Percentiles rank a stretch among this genome's conserved stretches.
These are phyloP conservation scores for Luzula sylvatica DNA, from an alignment of 176 grass and related monocot species.

Conservation along the genomic window DNA sequence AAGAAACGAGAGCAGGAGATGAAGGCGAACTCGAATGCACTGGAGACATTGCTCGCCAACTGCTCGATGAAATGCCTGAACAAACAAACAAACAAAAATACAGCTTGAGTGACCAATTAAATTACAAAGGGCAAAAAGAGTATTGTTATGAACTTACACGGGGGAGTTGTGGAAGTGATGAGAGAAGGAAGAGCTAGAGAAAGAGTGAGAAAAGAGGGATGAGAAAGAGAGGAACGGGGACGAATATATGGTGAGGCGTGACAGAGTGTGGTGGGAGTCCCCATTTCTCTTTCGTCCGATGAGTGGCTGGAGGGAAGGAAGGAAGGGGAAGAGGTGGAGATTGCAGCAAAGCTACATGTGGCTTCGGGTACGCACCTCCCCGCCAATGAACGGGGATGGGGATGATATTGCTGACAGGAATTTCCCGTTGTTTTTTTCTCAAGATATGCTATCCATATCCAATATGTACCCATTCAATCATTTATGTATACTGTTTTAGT, in stretches of 20 bases:
- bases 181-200: not conserved
- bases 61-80: not conserved
- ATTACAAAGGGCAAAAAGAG: not conserved
- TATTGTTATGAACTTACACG: constrained; percentile 2
- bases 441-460: too few species aligned
- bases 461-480: too few species aligned
- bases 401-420: too few species aligned
- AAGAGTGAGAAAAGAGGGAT: not conserved
- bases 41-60: constrained; percentile 17
- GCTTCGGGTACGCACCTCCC: constrained; percentile 1
- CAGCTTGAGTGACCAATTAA: not conserved
- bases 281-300: constrained; percentile 7
- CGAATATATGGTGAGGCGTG: constrained; percentile 1
- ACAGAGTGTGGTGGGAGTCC: constrained; percentile 11
- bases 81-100: not conserved
- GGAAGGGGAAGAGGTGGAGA: not conserved
- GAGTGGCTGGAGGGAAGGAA: not conserved
- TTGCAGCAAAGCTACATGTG: constrained; percentile 1
- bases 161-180: not conserved
- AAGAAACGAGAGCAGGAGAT: constrained; percentile 51
- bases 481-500: too few species aligned
- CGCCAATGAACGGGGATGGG: too few species aligned
- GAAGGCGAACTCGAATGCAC: constrained; percentile 27
- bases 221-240: not conserved
- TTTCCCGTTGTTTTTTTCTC: too few species aligned